Evolutionary conservation across 495 filamentous ascomycete species (phyloP), one percentile per base, ranked within the genome.

Genomic region (Podospora tetraspora): DNA sequence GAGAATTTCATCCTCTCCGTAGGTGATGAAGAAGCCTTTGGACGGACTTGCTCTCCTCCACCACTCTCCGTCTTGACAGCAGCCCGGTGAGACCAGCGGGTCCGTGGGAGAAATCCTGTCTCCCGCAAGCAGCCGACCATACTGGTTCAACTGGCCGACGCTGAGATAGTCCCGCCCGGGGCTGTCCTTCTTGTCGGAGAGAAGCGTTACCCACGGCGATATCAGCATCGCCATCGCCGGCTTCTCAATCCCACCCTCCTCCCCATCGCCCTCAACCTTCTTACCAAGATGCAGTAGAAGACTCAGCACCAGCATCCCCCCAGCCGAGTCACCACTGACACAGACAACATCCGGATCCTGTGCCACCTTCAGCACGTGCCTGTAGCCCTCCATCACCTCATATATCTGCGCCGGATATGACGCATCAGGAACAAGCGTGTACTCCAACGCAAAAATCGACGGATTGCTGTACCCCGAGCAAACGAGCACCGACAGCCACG

Each of bases 371-470:
- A 91, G 77, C 6, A 90, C 83, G 72, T 91, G 85, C 63, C 86
- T 82, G 76, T 92, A 93, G 12, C 87, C 91, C 30, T 81, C 77
- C 30, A 89, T 75, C 1, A 84, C 84, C 79, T 94, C 85, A 22
- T 88, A 81, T 10, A 92, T 72, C 74, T 93, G 91, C 10, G 79
- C 84, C 7, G 91, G 91, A 71, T 89, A 93, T 11, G 79, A 79
- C 43, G 84, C 83, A 67, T 91, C 88, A 12, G 91, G 91, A n/a
- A 92, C 90, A 1, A 94, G 83, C 9, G 88, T 90, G 73, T 94
- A 94, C 63, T 94, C 91, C 7, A 93, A 77, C 2, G 89, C 86
- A 73, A 94, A 90, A n/a, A 93, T 83, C 19, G 90, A 89, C 3
- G 91, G 91, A 72, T 92, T 93, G 16, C 73, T 62, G 72, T 89